Conservation (phyloP, 2,329 filamentous ascomycete genomes). For the Epichloe aotearoae region DNA sequence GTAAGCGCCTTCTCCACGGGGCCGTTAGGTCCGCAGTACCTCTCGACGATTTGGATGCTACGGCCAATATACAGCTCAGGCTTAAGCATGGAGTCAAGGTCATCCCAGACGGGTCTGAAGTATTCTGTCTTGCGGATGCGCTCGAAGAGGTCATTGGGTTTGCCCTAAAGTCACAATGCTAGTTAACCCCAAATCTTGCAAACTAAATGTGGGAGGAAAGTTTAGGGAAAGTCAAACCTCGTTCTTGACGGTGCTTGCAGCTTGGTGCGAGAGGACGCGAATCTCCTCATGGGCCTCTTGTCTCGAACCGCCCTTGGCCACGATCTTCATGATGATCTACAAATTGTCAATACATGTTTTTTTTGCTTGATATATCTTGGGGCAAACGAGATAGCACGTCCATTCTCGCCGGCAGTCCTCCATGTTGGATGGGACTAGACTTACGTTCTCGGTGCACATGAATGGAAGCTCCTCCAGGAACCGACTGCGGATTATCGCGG, state of each 20-base stretch:
- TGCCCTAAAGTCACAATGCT: constrained; percentile 28
- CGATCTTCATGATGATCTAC: constrained; percentile 62
- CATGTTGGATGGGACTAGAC: neutral
- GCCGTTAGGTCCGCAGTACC: constrained; percentile 27
- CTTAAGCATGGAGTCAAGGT: constrained; percentile 56
- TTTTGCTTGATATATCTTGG: too few relatives aligned
- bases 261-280: constrained; percentile 67
- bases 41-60: constrained; percentile 30
- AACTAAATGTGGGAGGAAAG: too few relatives aligned
- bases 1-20: constrained; percentile 25
- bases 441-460: constrained; percentile 47
- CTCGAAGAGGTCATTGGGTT: constrained; percentile 69
- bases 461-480: constrained; percentile 73
- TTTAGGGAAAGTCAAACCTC: constrained; percentile 13
- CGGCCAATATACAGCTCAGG: constrained; percentile 40
- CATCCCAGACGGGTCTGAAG: constrained; percentile 58
- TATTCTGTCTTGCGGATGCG: constrained; percentile 60
- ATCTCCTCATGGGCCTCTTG: constrained; percentile 85
- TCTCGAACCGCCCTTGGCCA: constrained; percentile 54
- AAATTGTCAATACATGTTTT: constrained; percentile 7
- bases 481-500: constrained; percentile 52
- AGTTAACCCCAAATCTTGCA: too few relatives aligned
- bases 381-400: too few relatives aligned
- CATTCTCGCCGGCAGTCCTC: too few relatives aligned
- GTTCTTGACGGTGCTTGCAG: constrained; percentile 44